Evolutionary conservation across 495 filamentous ascomycete species (phyloP).

Genomic region (Penicillium cosmopolitanum): DNA sequence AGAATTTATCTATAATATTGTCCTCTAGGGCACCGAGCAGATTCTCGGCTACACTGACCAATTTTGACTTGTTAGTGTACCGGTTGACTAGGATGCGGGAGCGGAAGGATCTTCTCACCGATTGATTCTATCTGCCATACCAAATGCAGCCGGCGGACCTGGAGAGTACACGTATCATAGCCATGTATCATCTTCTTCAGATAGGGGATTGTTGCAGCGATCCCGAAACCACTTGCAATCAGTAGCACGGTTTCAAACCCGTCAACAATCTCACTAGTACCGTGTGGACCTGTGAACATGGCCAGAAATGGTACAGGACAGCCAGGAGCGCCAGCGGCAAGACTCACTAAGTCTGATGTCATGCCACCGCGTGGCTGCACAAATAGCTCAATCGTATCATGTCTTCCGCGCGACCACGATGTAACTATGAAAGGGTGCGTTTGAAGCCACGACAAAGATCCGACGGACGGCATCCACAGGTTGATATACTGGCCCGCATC

Average conservation of each 20-base stretch:
- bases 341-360: conserved; percentile 1
- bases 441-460: conserved; percentile 35
- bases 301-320: conserved; percentile 17
- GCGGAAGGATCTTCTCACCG: conserved; percentile 3
- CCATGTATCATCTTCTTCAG: conserved; percentile 34
- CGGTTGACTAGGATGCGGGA: background rate
- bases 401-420: conserved; percentile 32
- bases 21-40: conserved; percentile 25
- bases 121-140: conserved; percentile 33
- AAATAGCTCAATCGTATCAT: conserved; percentile 31
- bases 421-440: conserved; percentile 42
- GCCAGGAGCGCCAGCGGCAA: background rate
- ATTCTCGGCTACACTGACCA: conserved; percentile 7
- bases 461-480: conserved; percentile 37
- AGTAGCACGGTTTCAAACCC: conserved; percentile 34
- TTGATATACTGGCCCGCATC: conserved; percentile 43
- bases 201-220: conserved; percentile 28
- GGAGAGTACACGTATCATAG: conserved; percentile 26
- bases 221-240: conserved; percentile 29
- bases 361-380: conserved; percentile 17
- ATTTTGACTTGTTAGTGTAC: conserved; percentile 7
- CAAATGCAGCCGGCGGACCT: conserved; percentile 30
- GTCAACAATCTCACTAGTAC: conserved; percentile 19
- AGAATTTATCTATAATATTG: conserved; percentile 27
- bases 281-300: conserved; percentile 35